Base-by-base conservation (phyloP, 2,329 filamentous ascomycete genomes). In the Gaeumannomyces tritici region DNA sequence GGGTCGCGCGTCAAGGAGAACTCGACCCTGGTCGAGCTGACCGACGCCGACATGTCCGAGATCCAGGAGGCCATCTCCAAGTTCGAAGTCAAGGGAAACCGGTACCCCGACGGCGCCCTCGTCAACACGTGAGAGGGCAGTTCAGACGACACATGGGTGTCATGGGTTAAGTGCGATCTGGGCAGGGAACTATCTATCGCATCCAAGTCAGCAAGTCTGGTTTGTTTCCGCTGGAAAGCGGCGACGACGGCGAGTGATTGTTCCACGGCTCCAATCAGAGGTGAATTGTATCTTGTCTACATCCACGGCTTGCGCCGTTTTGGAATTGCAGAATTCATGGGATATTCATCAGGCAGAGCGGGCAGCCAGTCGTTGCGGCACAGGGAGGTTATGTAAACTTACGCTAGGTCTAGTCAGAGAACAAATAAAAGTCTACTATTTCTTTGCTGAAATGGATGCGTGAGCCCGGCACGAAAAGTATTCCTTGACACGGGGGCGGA, bases 1-100 rank as follows among this genome's bases (percentile, higher is more conserved):
- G 70, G 68, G 29, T 72, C 68, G 29, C 74, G 79, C 28, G 72
- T 82, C 9, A 57, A 27, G 27, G 62, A 63, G 60, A 63, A 63
- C 62, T 57, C 60, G 3, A 42, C 47, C 21, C 24, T 63, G 21
- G 57, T 63, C 29, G 62, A 63, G n/a, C 60, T 63, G 35, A 60
- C 60, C 24, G 60, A 63, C 60, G 62, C 42, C 24, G 62, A 63
- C 51, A 60, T 62, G 60, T 11, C 18, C 26, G 62, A 63, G 62
- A 63, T 63, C 51, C 55, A 63, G 27, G 57, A 21, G 24, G 28
- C 57, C 13, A n/a, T 62, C 21, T 58, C 62, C 51, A 55, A 35
- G 15, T 57, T 60, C n/a, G 60, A 62, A 33, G 24, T 62, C 28
- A 62, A 62, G 21, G 62, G 62, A 15, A 13, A 2, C 1, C 57